Conservation (phyloP, 164 flowering plant genomes). For the Piper betle region DNA sequence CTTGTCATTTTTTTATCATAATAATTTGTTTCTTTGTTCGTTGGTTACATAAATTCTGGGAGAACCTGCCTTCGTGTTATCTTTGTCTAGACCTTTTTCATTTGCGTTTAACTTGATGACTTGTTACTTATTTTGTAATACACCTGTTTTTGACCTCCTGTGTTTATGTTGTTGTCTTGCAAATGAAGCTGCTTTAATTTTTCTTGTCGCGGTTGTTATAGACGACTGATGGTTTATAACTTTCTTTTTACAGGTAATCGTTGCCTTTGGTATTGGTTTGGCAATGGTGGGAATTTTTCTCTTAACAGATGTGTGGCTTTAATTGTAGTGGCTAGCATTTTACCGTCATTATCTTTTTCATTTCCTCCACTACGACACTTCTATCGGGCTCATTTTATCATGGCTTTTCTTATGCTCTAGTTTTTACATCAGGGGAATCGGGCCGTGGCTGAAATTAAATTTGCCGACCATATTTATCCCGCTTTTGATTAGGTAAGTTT, state of each 20-base stretch:
- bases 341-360: neutral
- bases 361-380: neutral
- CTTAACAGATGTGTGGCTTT: neutral
- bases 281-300: conserved; percentile 58
- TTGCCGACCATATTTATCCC: conserved; percentile 92
- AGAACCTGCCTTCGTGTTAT: no score
- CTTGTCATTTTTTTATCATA: no score
- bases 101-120: no score
- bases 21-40: no score
- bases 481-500: conserved; percentile 89
- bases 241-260: conserved; percentile 54
- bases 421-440: conserved; percentile 54
- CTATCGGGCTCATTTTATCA: no score
- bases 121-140: no score
- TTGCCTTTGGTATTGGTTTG: conserved; percentile 91
- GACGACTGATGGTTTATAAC: neutral
- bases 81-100: no score
- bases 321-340: neutral
- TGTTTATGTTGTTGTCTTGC: no score
- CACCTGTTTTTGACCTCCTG: no score
- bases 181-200: no score
- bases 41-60: no score
- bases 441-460: conserved; percentile 93
- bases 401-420: conserved; percentile 2
- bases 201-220: neutral